Percentiles rank a stretch among this genome's conserved stretches.
Conservation (phyloP, 2,329 filamentous ascomycete genomes). For the Fusarium armeniacum region DNA sequence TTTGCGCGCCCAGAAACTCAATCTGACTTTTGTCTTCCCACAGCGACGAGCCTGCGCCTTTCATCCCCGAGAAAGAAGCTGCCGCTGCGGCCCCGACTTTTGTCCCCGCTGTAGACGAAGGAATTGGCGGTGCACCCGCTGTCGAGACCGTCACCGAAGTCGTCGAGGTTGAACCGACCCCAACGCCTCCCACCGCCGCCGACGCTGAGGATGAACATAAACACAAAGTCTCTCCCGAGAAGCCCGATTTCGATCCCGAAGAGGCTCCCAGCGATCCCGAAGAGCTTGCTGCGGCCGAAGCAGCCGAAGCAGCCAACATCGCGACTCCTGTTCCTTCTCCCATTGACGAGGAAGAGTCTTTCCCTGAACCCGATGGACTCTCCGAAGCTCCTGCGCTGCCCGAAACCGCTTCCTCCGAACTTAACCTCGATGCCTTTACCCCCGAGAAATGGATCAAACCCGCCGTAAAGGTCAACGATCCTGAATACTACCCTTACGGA, state of each 20-base stretch:
- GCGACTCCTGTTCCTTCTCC: neutral
- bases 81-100: conserved; percentile 23
- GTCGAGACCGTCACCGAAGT: conserved; percentile 11
- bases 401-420: neutral
- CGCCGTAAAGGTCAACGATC: conserved; percentile 44
- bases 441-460: conserved; percentile 33
- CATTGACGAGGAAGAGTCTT: neutral
- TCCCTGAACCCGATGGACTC: conserved; percentile 7
- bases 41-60: conserved; percentile 29
- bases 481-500: conserved; percentile 52
- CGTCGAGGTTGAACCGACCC: conserved; percentile 4
- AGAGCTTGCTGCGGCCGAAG: conserved; percentile 22
- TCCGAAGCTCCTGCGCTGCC: conserved; percentile 21
- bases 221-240: conserved; percentile 2
- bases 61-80: conserved; percentile 32
- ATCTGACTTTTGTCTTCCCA: neutral
- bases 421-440: conserved; percentile 22
- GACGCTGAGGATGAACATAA: neutral
- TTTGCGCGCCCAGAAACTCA: neutral
- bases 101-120: conserved; percentile 21
- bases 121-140: conserved; percentile 11
- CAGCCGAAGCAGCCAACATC: neutral
- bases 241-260: conserved; percentile 9
- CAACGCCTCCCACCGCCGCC: neutral
- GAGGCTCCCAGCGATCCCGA: conserved; percentile 24